A percentile compares a stretch with the other conserved stretches of the same genome.
Evolutionary conservation across 257 asterid genomes (phyloP).

Genomic region (Lavandula angustifolia): DNA sequence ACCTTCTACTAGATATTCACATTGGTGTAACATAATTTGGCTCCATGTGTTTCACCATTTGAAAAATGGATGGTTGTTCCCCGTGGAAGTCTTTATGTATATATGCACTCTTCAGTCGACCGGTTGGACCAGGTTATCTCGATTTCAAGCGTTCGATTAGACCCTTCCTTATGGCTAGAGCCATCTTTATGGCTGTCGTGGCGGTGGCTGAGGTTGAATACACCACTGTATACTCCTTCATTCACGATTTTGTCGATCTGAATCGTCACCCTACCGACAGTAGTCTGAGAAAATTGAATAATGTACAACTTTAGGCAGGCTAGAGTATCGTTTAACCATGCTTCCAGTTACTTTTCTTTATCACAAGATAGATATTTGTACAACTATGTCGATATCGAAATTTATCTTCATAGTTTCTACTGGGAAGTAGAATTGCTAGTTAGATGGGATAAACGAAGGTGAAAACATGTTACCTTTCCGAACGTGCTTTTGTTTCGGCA

Average conservation of each 20-base stretch:
- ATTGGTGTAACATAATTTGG: conserved; percentile 12
- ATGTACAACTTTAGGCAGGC: conserved; percentile 17
- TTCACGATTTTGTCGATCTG: conserved; percentile 77
- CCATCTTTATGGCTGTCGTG: not conserved
- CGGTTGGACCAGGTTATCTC: conserved; percentile 77
- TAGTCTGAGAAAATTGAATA: conserved; percentile 50
- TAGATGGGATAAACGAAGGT: not conserved
- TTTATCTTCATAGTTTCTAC: not conserved
- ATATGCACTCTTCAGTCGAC: conserved; percentile 19
- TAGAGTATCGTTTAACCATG: not conserved
- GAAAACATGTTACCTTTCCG: conserved; percentile 66
- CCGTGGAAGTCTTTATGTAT: not conserved
- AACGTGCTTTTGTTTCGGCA: conserved; percentile 77
- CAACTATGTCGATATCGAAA: not conserved
- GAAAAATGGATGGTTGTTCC: conserved; percentile 9
- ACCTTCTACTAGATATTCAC: conserved; percentile 27
- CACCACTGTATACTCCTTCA: conserved; percentile 70
- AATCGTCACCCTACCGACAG: conserved; percentile 67
- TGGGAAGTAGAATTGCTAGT: not conserved
- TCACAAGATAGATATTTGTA: not conserved
- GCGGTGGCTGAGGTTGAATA: conserved; percentile 58
- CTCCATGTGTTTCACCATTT: conserved; percentile 23
- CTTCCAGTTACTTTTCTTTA: not conserved
- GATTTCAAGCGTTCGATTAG: conserved; percentile 64
- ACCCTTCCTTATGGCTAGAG: conserved; percentile 47